Evolutionary conservation across 1,284 basidiomycete species (phyloP).

Genomic region (Ganoderma boninense): DNA sequence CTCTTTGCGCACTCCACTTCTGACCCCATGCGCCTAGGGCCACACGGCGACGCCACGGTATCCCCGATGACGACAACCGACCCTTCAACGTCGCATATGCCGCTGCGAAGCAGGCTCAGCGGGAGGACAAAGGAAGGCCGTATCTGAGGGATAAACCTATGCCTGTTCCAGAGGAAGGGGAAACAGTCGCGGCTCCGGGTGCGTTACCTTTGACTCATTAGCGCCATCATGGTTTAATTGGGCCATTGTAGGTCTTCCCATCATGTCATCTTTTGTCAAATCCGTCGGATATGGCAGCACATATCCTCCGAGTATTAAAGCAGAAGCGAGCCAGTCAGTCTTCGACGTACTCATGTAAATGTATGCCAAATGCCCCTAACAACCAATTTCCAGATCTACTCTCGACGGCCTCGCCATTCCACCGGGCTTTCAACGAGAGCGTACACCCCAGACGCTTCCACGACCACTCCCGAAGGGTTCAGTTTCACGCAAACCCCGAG

Average conservation of each 20-base stretch:
- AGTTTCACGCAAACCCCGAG: slow-evolving; percentile 1
- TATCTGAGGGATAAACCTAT: not conserved
- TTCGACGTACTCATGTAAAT: not conserved
- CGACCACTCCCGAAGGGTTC: not conserved
- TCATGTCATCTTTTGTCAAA: not conserved
- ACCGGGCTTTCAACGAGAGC: not conserved
- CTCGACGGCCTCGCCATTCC: slow-evolving; percentile 1
- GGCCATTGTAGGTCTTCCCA: not conserved
- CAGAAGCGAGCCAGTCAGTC: slow-evolving; percentile 10
- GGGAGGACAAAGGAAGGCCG: slow-evolving; percentile 18
- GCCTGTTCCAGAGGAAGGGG: not conserved
- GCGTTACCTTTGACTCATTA: not conserved
- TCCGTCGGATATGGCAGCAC: slow-evolving; percentile 1
- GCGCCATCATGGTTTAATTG: not conserved
- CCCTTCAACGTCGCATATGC: slow-evolving; percentile 87
- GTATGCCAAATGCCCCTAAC: not conserved
- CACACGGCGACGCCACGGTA: slow-evolving; percentile 77
- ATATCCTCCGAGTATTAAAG: slow-evolving; percentile 5
- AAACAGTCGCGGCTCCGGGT: not conserved
- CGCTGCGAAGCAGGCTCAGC: slow-evolving; percentile 60
- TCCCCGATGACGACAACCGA: slow-evolving; percentile 79
- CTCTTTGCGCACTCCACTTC: slow-evolving; percentile 10
- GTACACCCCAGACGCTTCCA: not conserved
- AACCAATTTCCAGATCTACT: not conserved
- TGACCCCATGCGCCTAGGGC: slow-evolving; percentile 45